Conservation (phyloP, 2,329 filamentous ascomycete species). For the Endocalyx cinctus region DNA sequence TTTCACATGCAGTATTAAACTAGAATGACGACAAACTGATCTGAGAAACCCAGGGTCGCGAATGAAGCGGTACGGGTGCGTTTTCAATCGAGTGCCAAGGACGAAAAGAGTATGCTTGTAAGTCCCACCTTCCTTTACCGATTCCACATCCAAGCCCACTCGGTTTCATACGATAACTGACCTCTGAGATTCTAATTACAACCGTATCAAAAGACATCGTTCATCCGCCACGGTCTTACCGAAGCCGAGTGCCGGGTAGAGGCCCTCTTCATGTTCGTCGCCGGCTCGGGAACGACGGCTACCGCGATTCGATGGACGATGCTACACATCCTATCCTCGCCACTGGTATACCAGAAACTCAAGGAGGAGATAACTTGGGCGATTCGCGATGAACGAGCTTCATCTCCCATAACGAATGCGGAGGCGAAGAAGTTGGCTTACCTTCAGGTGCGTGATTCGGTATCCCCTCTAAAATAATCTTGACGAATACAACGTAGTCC, state of each 20-base stretch:
- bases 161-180: too few species aligned
- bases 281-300: slow-evolving; percentile 46
- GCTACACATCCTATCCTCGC: slow-evolving; percentile 42
- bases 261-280: slow-evolving; percentile 21
- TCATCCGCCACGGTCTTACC: slow-evolving; percentile 26
- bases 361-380: slow-evolving; percentile 39
- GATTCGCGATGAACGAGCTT: slow-evolving; percentile 26
- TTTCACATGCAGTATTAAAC: not conserved
- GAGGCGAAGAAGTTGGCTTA: slow-evolving; percentile 28
- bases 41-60: slow-evolving; percentile 2
- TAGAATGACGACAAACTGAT: not conserved
- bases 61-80: slow-evolving; percentile 2
- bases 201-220: slow-evolving; percentile 20
- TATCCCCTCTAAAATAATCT: not conserved
- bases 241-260: slow-evolving; percentile 25
- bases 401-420: slow-evolving; percentile 19
- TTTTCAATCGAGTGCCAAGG: slow-evolving; percentile 6
- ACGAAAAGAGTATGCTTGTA: slow-evolving; percentile 6
- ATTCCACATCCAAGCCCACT: too few species aligned
- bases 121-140: too few species aligned
- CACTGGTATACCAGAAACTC: slow-evolving; percentile 38
- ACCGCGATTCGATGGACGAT: slow-evolving; percentile 42
- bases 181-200: not conserved
- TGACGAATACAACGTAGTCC: not conserved
- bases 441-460: slow-evolving; percentile 11